Percentiles rank a stretch among this genome's conserved stretches.
These are phyloP conservation scores for Aegilops tauschii DNA, from an alignment of 176 grass and related monocot species.

Conservation along the genomic window DNA sequence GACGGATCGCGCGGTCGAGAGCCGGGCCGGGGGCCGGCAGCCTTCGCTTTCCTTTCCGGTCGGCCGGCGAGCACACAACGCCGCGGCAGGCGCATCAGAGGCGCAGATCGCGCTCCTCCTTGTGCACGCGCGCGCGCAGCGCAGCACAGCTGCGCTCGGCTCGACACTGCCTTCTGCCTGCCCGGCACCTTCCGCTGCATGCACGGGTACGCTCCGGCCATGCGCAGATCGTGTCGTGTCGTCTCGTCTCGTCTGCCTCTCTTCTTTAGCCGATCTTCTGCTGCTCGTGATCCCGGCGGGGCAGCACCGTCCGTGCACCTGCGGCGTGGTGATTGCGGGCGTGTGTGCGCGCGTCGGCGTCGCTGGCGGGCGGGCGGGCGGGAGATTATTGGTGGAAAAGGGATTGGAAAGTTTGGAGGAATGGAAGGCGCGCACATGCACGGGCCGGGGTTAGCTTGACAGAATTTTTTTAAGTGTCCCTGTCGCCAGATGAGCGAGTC, in stretches of 20 bases:
- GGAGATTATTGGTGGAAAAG: background rate
- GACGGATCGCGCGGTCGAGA: background rate
- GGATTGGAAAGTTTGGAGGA: background rate
- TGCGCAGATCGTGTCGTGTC: background rate
- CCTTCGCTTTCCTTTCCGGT: conserved; percentile 33
- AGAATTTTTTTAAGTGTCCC: conserved; percentile 6
- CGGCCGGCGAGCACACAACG: conserved; percentile 31
- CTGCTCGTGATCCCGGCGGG: background rate
- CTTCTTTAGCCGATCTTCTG: too few relatives aligned
- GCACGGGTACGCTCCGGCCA: background rate
- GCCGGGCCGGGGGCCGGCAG: background rate
- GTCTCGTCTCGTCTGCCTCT: background rate
- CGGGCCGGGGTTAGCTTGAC: background rate
- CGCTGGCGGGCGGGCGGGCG: background rate
- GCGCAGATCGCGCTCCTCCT: background rate
- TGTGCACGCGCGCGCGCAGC: too few relatives aligned
- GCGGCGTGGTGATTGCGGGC: background rate
- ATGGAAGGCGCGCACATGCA: conserved; percentile 6
- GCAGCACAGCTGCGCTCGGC: too few relatives aligned
- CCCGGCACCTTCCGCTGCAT: conserved; percentile 15
- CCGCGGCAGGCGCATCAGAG: conserved; percentile 35
- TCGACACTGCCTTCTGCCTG: background rate
- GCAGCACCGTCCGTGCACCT: background rate
- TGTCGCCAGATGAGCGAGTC: conserved; percentile 11
- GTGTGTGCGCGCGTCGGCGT: background rate